Base-by-base conservation (phyloP, 306 rosid species). In the Vigna angularis region DNA sequence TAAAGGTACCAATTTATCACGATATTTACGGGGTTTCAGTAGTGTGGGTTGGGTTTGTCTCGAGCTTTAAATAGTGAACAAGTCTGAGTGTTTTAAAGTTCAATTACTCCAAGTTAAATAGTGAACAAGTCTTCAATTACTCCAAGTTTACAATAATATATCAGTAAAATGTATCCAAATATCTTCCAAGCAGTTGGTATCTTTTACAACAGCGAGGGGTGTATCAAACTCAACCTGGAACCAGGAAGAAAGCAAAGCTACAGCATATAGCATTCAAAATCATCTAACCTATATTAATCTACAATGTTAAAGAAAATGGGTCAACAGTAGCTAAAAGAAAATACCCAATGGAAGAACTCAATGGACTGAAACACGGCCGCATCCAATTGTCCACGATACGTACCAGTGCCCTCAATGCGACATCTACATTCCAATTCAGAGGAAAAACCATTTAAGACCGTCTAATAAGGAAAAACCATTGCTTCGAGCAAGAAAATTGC, bases 231-330 rank as follows among this genome's bases (percentile, higher is more conserved):
- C 80, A 76, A 42, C 66, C 57, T 30, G 58, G 51, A 76, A 50
- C 24, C 64, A 61, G 14, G 32, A 58, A 56, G 58, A 63, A 44
- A 47, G 16, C 52, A 42, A 28, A 16, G 70, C 70, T 63, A 76
- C 61, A 70, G 28, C 32, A 58, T 7, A 55, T 75, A 62, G 71
- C 64, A 80, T 69, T 45, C n/a, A 74, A 67, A 84, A 65, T 56
- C 70, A 79, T 30, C 83, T 69, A 78, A 70, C 83, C 81, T 73
- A 83, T 24, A 77, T 61, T 59, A 77, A 30, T 63, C 76, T 85
- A 81, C 81, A 77, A 69, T 74, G 81, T 72, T 77, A 49, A 80
- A 57, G 65, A 47, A 83, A 85, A 80, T 44, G 79, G 79, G 77
- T 72, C 74, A 30, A 17, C n/a, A 34, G 73, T 67, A 73, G 75